Conservation (phyloP, 805 yeast species). For the Limtongia smithiae region DNA sequence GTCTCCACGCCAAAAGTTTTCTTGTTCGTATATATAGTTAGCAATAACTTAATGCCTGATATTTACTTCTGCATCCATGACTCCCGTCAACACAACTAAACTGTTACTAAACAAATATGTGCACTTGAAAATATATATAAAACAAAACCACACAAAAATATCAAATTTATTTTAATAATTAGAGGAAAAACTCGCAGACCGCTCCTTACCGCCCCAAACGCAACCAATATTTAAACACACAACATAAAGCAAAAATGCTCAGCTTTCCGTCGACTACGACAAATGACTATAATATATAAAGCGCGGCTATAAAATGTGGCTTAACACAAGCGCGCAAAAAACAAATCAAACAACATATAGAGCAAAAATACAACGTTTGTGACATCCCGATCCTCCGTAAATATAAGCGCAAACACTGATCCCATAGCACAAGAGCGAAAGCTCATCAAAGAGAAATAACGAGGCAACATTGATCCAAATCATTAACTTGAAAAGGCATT, state of each 20-base stretch:
- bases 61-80: no score
- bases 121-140: no score
- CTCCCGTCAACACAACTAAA: no score
- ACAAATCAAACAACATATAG: background rate
- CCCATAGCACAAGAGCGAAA: constrained; percentile 5
- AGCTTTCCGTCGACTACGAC: background rate
- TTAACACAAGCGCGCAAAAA: background rate
- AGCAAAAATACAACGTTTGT: background rate
- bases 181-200: no score
- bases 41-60: no score
- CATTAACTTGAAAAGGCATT: constrained; percentile 1
- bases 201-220: no score
- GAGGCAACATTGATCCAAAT: constrained; percentile 7
- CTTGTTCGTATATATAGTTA: no score
- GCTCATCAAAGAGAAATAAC: constrained; percentile 1
- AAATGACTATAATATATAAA: background rate
- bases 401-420: background rate
- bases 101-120: no score
- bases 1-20: no score
- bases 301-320: background rate
- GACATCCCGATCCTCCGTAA: no score
- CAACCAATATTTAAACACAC: background rate
- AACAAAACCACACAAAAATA: no score
- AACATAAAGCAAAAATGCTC: background rate
- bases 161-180: no score